Conservation (phyloP, 805 yeast species). For the Candida golubevii region DNA sequence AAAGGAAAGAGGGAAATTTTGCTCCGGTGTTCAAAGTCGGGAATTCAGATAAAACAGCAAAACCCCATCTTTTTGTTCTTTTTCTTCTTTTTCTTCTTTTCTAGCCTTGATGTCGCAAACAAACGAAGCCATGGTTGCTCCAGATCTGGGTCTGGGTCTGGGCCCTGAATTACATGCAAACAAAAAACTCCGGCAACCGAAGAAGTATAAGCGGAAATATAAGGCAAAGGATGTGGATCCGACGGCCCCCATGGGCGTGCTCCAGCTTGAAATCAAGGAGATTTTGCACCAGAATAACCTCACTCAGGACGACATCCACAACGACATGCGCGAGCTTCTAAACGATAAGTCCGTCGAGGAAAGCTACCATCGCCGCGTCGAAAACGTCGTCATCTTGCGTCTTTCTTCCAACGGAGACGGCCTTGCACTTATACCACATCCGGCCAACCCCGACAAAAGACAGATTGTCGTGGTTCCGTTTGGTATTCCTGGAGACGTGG, state of each 20-base stretch:
- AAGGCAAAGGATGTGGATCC: conserved; percentile 63
- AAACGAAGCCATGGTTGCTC: not conserved
- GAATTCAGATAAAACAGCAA: not conserved
- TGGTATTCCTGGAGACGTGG: conserved; percentile 82
- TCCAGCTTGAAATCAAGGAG: conserved; percentile 67
- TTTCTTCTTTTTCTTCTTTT: not conserved
- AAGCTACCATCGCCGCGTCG: conserved; percentile 55
- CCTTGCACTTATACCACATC: conserved; percentile 62
- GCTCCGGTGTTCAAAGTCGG: too few relatives aligned
- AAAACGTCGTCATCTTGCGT: conserved; percentile 52
- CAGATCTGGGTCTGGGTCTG: not conserved
- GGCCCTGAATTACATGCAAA: not conserved
- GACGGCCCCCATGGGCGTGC: conserved; percentile 77
- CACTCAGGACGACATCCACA: conserved; percentile 40
- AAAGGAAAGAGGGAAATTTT: not conserved
- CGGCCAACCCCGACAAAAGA: conserved; percentile 37
- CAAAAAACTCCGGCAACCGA: conserved; percentile 21
- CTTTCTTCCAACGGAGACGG: conserved; percentile 87
- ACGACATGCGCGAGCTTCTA: conserved; percentile 62
- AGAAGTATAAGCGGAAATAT: conserved; percentile 44
- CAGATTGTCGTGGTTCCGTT: conserved; percentile 82
- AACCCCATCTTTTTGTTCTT: not conserved
- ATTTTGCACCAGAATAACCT: conserved; percentile 43
- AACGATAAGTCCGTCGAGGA: conserved; percentile 50
- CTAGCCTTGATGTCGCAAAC: not conserved